phyloP scores from a whole-genome alignment of 1,284 basidiomycete species.

The Moesziomyces parantarcticus region DNA sequence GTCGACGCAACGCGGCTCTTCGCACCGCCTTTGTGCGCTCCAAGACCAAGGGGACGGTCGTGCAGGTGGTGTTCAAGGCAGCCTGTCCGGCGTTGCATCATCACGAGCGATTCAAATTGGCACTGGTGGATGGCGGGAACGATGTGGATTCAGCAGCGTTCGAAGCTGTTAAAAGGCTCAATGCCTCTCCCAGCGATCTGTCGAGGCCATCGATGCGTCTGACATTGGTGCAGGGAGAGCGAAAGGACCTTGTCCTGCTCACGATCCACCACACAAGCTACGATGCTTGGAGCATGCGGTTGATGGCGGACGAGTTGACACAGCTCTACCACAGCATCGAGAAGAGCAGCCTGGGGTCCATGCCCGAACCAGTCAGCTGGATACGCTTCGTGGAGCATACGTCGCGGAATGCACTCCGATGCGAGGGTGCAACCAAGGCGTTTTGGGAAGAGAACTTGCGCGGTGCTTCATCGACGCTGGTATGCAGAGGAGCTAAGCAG shows the following conservation, averaged over 20 bases:
- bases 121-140: slow-evolving; percentile 3
- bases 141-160: slow-evolving; percentile 12
- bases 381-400: slow-evolving; percentile 9
- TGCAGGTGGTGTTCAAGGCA: slow-evolving; percentile 17
- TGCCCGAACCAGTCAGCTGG: slow-evolving; percentile 1
- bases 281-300: slow-evolving; percentile 23
- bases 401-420: neutral
- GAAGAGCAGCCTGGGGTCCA: neutral
- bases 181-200: slow-evolving; percentile 12
- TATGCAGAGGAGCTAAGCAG: slow-evolving; percentile 8
- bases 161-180: slow-evolving; percentile 9
- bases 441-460: neutral
- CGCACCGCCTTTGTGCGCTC: slow-evolving; percentile 15
- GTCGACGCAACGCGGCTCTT: slow-evolving; percentile 13
- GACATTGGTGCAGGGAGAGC: slow-evolving; percentile 11
- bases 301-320: slow-evolving; percentile 7
- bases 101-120: slow-evolving; percentile 3
- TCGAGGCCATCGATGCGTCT: slow-evolving; percentile 15
- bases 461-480: slow-evolving; percentile 11
- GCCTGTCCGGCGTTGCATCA: neutral
- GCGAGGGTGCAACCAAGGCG: neutral
- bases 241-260: slow-evolving; percentile 9
- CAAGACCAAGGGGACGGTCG: slow-evolving; percentile 1
- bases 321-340: slow-evolving; percentile 7
- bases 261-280: slow-evolving; percentile 19